phyloP scores from a whole-genome alignment of 2,329 filamentous ascomycete species.

The Rhexocercosporidium sp. region DNA sequence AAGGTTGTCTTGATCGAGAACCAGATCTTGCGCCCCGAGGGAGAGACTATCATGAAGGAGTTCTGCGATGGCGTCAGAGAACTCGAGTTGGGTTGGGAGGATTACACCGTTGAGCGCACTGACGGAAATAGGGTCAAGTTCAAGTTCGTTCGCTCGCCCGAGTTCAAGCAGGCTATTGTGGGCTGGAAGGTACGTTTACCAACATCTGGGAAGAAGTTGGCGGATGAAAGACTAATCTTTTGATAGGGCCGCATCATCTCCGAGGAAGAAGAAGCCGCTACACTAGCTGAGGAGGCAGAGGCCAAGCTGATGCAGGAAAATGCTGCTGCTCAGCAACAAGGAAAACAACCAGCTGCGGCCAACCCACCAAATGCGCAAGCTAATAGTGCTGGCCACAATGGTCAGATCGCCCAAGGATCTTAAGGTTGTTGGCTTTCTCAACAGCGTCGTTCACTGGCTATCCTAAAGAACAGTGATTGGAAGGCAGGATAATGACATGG shows the following conservation, averaged over 20 bases:
- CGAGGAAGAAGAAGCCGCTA: conserved; percentile 3
- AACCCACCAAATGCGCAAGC: not conserved
- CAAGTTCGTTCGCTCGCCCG: not conserved
- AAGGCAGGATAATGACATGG: too few species aligned
- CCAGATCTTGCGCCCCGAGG: not conserved
- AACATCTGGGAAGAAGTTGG: not conserved
- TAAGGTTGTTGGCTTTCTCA: too few species aligned
- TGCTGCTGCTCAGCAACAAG: not conserved
- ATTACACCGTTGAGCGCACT: conserved; percentile 1
- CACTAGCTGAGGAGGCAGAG: not conserved
- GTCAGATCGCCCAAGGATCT: too few species aligned
- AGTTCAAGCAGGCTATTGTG: not conserved
- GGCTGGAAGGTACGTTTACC: conserved; percentile 3
- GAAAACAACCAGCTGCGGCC: not conserved
- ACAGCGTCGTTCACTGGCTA: too few species aligned
- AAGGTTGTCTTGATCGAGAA: not conserved
- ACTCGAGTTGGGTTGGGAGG: conserved; percentile 1
- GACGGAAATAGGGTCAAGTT: not conserved
- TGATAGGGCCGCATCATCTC: not conserved
- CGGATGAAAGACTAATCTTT: not conserved
- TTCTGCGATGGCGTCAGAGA: conserved; percentile 2
- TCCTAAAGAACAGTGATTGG: too few species aligned
- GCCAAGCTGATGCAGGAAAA: not conserved
- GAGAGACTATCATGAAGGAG: not conserved
- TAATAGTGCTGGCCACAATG: not conserved